phyloP scores from a whole-genome alignment of 345 rosid species.

The Gossypium thurberi region DNA sequence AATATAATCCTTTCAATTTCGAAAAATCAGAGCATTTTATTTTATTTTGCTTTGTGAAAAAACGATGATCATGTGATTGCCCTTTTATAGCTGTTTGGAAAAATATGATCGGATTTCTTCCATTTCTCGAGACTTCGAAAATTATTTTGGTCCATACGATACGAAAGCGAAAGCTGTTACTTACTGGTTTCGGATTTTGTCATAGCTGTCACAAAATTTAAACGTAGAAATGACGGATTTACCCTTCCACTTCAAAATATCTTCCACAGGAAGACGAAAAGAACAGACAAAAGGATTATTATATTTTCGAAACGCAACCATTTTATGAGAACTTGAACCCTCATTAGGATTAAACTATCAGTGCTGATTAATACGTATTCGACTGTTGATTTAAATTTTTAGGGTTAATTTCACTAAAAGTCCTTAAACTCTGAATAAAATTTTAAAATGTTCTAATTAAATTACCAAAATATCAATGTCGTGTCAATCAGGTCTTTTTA shows the following conservation, averaged over 20 bases:
- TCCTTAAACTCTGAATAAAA: not conserved
- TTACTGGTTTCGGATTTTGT: not conserved
- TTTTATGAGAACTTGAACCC: not conserved
- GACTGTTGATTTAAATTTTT: not conserved
- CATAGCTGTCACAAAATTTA: not conserved
- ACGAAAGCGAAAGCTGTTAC: slow-evolving; percentile 18
- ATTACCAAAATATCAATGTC: not conserved
- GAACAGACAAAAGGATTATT: no score
- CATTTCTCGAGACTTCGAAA: slow-evolving; percentile 20
- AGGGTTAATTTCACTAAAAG: not conserved
- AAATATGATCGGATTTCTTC: not conserved
- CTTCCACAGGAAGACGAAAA: not conserved
- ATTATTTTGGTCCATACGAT: not conserved
- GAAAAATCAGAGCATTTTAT: not conserved
- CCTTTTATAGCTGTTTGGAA: slow-evolving; percentile 1
- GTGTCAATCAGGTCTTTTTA: no score
- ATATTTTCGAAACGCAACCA: no score
- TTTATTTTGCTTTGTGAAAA: not conserved
- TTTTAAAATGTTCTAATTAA: not conserved
- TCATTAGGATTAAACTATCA: not conserved
- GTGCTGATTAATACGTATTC: no score
- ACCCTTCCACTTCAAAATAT: not conserved
- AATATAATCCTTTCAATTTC: not conserved
- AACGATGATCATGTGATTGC: not conserved
- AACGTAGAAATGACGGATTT: not conserved